These are phyloP conservation scores for Aspergillus ostianus DNA, from an alignment of 495 filamentous ascomycete species.

Conservation along the genomic window DNA sequence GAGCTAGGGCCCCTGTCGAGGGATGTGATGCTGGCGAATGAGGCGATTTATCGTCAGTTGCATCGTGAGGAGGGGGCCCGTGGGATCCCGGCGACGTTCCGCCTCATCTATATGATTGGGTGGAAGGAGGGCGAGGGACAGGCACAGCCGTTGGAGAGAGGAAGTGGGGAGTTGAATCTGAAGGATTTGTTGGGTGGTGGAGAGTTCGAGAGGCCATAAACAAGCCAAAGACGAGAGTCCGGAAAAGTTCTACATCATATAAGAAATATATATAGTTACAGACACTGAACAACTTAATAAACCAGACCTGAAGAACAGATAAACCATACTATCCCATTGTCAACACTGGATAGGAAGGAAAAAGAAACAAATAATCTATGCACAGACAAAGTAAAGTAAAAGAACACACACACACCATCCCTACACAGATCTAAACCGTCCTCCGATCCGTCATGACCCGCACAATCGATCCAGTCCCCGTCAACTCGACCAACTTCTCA, in stretches of 20 bases:
- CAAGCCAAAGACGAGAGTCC: neutral
- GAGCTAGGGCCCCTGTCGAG: constrained; percentile 70
- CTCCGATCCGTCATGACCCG: constrained; percentile 89
- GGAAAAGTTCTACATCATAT: neutral
- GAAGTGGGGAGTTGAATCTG: constrained; percentile 77
- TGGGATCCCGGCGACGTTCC: constrained; percentile 82
- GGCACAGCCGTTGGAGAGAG: constrained; percentile 72
- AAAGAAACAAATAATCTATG: neutral
- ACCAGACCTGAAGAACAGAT: constrained; percentile 14
- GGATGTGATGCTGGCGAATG: constrained; percentile 84
- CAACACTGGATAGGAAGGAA: neutral
- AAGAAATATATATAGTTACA: constrained; percentile 16
- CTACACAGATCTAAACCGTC: constrained; percentile 62
- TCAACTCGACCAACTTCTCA: constrained; percentile 90
- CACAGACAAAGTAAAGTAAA: constrained; percentile 14
- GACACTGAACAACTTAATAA: constrained; percentile 15
- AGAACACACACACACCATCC: neutral
- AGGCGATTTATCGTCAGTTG: constrained; percentile 83
- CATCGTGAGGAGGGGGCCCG: constrained; percentile 70
- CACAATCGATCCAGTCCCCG: constrained; percentile 82
- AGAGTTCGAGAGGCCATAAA: constrained; percentile 35
- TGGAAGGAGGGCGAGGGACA: constrained; percentile 88
- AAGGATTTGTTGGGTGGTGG: constrained; percentile 75
- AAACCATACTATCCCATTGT: neutral
- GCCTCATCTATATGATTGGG: constrained; percentile 95